phyloP scores from a whole-genome alignment of 1,139 yeast genomes.

The Kodamaea anthophila region DNA sequence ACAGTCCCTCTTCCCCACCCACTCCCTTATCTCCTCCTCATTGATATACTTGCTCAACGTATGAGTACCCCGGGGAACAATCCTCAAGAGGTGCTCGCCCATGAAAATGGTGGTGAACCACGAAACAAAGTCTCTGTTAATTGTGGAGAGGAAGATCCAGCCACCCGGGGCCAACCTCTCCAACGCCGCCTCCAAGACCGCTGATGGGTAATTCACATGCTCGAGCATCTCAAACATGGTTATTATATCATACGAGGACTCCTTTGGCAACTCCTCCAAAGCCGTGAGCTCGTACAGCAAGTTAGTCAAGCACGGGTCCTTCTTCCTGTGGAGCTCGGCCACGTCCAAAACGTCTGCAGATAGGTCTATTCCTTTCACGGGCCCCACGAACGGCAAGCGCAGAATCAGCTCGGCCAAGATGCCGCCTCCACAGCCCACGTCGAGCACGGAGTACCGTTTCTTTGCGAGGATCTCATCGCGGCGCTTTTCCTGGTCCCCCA shows the following conservation, averaged over 20 bases:
- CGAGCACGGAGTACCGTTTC: constrained; percentile 52
- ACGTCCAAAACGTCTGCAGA: constrained; percentile 77
- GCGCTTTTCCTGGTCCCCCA: constrained; percentile 41
- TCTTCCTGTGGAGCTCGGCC: constrained; percentile 59
- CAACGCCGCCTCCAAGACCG: constrained; percentile 63
- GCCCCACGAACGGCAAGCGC: constrained; percentile 54
- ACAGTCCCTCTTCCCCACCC: constrained; percentile 47
- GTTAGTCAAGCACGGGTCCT: constrained; percentile 56
- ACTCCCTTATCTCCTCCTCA: constrained; percentile 61
- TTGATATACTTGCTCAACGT: constrained; percentile 81
- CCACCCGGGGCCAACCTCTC: constrained; percentile 72
- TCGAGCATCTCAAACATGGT: constrained; percentile 94
- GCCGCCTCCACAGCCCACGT: constrained; percentile 98
- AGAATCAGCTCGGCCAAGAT: constrained; percentile 83
- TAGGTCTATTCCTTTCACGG: constrained; percentile 79
- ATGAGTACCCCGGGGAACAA: constrained; percentile 93
- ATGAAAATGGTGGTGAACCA: constrained; percentile 90
- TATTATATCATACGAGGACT: constrained; percentile 60
- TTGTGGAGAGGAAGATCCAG: constrained; percentile 81
- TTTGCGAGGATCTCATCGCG: constrained; percentile 33
- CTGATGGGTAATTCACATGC: constrained; percentile 82
- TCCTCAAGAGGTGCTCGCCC: constrained; percentile 73
- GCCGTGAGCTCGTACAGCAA: constrained; percentile 55
- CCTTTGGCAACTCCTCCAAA: constrained; percentile 48
- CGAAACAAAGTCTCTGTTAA: constrained; percentile 81